Evolutionary conservation across 345 rosid species (phyloP).

Genomic region (Ceriops tagal): DNA sequence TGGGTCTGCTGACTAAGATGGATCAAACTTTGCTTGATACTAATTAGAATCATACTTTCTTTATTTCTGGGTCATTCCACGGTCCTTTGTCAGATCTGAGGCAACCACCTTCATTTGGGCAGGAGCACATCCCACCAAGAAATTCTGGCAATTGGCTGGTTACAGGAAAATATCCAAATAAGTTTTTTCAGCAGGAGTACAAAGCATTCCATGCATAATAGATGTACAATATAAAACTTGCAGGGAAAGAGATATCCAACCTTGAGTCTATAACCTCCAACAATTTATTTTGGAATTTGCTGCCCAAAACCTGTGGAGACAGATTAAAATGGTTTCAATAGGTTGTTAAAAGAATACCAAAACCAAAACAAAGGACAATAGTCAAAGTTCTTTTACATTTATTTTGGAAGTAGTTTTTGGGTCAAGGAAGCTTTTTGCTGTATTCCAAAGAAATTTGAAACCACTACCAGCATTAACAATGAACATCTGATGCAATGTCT

Average conservation of each 20-base stretch:
- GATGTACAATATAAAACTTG: not conserved
- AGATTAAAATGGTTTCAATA: constrained; percentile 23
- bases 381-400: constrained; percentile 42
- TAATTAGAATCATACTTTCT: constrained; percentile 55
- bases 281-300: constrained; percentile 63
- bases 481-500: constrained; percentile 95
- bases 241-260: constrained; percentile 35
- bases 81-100: constrained; percentile 83
- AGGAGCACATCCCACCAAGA: constrained; percentile 88
- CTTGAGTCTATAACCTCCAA: constrained; percentile 78
- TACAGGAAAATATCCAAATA: constrained; percentile 17
- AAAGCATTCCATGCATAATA: constrained; percentile 3
- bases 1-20: not conserved
- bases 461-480: constrained; percentile 85
- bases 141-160: constrained; percentile 91
- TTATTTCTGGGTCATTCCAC: constrained; percentile 80
- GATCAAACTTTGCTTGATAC: constrained; percentile 3
- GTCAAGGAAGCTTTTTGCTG: constrained; percentile 82
- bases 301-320: constrained; percentile 69
- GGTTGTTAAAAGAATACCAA: constrained; percentile 16
- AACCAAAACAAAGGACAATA: constrained; percentile 3
- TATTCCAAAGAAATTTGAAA: constrained; percentile 84
- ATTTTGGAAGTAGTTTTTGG: constrained; percentile 90
- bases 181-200: constrained; percentile 8
- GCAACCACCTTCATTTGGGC: constrained; percentile 80